Evolutionary conservation across 768 basidiomycete genomes (phyloP), one percentile per base, ranked within the genome.

Genomic region (Lactarius sanguifluus): DNA sequence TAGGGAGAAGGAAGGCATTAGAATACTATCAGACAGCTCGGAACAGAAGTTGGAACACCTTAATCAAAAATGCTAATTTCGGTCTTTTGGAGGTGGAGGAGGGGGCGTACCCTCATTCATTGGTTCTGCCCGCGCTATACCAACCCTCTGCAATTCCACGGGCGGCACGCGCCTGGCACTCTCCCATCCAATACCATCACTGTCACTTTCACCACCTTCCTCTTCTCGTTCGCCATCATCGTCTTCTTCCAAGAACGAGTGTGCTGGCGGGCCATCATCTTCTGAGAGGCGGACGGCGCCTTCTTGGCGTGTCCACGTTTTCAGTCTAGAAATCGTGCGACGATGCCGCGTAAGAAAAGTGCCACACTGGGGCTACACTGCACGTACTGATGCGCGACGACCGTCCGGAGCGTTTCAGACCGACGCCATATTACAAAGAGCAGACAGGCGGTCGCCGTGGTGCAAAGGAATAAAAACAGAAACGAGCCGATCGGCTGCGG

Each of bases 221-320:
- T 59, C 62, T 1, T 16, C 76, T 30, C 81, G 82, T 7, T 83
- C 63, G 8, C 55, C 70, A 38, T 77, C 84, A 43, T 84, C 83
- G 52, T 82, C 84, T 64, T 84, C 83, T 47, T 76, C 80, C 64
- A 89, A 69, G 66, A 88, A 88, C 60, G 84, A 83, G 34, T 79
- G 78, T n/a, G 86, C 82, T 30, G 87, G 80, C 12, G 88, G 88
- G 0, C 87, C 85, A 60, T 88, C 86, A 68, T 89, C 88, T 72
- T 84, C 82, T 60, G 86, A 88, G 38, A 89, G 79, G 12, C 88
- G 81, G 62, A 89, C 86, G 7, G 74, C 79, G 9, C 88, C 88
- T 66, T 85, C 84, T 18, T 76, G 72, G 18, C 77, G 75, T 6
- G 79, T 79, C 73, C 86, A 81, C 15, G 83, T 82, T 70, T 86